phyloP scores from a whole-genome alignment of 306 rosid species.

The Cicer judaicum region DNA sequence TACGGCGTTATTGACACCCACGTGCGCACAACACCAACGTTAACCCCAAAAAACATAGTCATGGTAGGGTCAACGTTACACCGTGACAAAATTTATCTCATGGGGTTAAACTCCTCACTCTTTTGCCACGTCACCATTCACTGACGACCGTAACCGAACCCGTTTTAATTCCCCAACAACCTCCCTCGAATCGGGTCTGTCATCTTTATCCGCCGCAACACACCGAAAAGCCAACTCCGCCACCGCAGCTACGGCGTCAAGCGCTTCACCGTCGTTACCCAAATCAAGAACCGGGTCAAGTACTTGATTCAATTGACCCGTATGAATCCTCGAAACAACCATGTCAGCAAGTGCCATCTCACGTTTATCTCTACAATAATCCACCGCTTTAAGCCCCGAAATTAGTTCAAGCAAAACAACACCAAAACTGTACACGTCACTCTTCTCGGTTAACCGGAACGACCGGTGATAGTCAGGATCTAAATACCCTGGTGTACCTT shows the following conservation, averaged over 20 bases:
- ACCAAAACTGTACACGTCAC: slow-evolving; percentile 96
- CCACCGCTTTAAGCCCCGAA: slow-evolving; percentile 80
- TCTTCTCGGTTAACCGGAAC: slow-evolving; percentile 88
- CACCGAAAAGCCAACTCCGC: slow-evolving; percentile 95
- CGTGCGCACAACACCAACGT: slow-evolving; percentile 41
- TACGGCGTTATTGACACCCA: slow-evolving; percentile 43
- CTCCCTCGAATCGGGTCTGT: slow-evolving; percentile 85
- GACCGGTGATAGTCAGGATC: slow-evolving; percentile 96
- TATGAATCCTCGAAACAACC: slow-evolving; percentile 85
- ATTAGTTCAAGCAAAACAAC: slow-evolving; percentile 82
- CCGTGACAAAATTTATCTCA: slow-evolving; percentile 36
- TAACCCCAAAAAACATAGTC: neutral
- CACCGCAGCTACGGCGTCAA: slow-evolving; percentile 58
- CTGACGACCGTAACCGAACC: slow-evolving; percentile 44
- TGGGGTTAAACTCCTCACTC: slow-evolving; percentile 52
- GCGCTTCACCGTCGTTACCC: slow-evolving; percentile 43
- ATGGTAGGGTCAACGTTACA: slow-evolving; percentile 30
- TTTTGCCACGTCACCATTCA: slow-evolving; percentile 49
- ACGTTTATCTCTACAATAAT: slow-evolving; percentile 71
- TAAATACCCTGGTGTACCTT: slow-evolving; percentile 93
- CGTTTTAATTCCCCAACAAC: slow-evolving; percentile 77
- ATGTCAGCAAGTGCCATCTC: slow-evolving; percentile 85
- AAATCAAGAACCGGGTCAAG: slow-evolving; percentile 61
- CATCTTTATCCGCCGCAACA: slow-evolving; percentile 92
- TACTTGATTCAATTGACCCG: slow-evolving; percentile 52